phyloP scores from a whole-genome alignment of 441 rosid species.

The Adansonia grandidieri region DNA sequence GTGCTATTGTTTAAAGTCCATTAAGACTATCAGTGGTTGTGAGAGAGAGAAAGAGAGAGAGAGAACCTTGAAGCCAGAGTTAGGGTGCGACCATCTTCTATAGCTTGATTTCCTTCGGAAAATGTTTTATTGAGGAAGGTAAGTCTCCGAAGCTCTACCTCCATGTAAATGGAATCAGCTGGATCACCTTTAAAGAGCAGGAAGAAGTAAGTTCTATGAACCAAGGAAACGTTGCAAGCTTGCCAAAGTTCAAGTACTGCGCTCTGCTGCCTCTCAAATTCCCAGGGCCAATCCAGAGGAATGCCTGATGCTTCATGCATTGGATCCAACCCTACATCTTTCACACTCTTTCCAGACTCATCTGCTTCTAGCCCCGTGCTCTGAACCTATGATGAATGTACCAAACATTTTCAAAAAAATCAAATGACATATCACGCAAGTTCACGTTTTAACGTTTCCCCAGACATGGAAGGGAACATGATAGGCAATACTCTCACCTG shows the following conservation, averaged over 20 bases:
- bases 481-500: conserved; percentile 43
- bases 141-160: conserved; percentile 86
- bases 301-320: conserved; percentile 48
- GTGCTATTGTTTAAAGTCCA: background rate
- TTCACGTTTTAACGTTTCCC: background rate
- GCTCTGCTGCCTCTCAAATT: conserved; percentile 61
- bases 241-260: conserved; percentile 79
- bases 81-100: conserved; percentile 54
- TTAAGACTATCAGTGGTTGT: background rate
- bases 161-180: conserved; percentile 77
- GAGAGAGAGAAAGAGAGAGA: conserved; percentile 24
- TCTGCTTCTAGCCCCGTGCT: conserved; percentile 39
- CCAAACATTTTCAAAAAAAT: conserved; percentile 32
- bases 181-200: conserved; percentile 85
- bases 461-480: background rate
- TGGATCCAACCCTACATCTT: conserved; percentile 70
- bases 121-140: conserved; percentile 77
- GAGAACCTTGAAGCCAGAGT: conserved; percentile 72
- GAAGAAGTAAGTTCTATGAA: conserved; percentile 93
- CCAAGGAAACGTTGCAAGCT: conserved; percentile 74
- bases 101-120: conserved; percentile 54
- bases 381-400: conserved; percentile 38
- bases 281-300: conserved; percentile 53
- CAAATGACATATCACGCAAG: conserved; percentile 13
- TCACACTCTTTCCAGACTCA: conserved; percentile 47